A percentile compares a stretch with the other conserved stretches of the same genome.
These are phyloP conservation scores for Tricholoma furcatifolium DNA, from an alignment of 768 basidiomycete species.

Conservation along the genomic window DNA sequence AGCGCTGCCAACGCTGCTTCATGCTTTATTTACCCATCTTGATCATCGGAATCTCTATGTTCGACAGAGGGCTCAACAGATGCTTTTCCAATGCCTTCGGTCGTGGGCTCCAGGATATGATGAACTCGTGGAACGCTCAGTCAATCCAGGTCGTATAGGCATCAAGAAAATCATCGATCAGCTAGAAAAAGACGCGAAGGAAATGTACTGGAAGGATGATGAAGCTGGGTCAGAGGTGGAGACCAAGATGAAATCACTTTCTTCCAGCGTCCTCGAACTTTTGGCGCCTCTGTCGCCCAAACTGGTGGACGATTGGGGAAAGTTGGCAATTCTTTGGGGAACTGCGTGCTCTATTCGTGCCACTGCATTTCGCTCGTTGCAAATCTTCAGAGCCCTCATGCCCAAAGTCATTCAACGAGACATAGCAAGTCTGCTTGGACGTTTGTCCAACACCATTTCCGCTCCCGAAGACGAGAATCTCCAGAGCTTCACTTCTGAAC, in stretches of 20 bases:
- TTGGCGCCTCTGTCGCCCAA: conserved; percentile 68
- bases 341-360: conserved; percentile 85
- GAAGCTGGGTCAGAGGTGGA: conserved; percentile 55
- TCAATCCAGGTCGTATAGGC: conserved; percentile 42
- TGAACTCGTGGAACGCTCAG: conserved; percentile 60
- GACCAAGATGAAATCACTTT: conserved; percentile 68
- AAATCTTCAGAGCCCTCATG: conserved; percentile 82
- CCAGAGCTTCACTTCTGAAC: conserved; percentile 80
- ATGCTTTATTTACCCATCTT: conserved; percentile 77
- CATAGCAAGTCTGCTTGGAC: conserved; percentile 76
- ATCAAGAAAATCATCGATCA: conserved; percentile 50
- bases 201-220: conserved; percentile 71
- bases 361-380: conserved; percentile 85
- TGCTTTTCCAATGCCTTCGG: conserved; percentile 83
- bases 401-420: conserved; percentile 69
- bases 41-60: conserved; percentile 75
- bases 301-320: conserved; percentile 77
- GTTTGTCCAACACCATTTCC: conserved; percentile 82
- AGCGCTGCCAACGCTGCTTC: conserved; percentile 73
- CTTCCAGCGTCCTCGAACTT: conserved; percentile 62
- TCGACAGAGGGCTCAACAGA: conserved; percentile 67
- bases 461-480: conserved; percentile 67
- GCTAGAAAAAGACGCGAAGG: conserved; percentile 58
- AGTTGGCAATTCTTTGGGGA: conserved; percentile 78
- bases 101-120: conserved; percentile 81